phyloP scores from a whole-genome alignment of 2,329 filamentous ascomycete genomes.

The Chaetoscypha palmicola region DNA sequence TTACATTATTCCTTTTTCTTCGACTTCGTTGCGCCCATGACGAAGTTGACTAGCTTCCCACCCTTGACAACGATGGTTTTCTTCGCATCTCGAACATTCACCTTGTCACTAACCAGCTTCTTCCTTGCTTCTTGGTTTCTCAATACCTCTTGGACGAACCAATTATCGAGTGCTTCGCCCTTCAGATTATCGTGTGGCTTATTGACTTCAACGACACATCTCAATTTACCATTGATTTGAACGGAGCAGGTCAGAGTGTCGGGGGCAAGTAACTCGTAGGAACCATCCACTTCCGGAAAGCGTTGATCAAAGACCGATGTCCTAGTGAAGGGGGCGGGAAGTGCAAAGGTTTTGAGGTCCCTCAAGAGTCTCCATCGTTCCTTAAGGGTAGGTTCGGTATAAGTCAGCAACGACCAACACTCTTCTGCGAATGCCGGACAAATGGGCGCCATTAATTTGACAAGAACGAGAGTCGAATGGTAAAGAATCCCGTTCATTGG shows the following conservation, averaged over 20 bases:
- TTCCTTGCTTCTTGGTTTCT: conserved; percentile 52
- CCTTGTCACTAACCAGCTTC: conserved; percentile 38
- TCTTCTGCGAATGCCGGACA: conserved; percentile 76
- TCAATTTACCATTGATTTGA: conserved; percentile 73
- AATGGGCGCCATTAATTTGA: conserved; percentile 72
- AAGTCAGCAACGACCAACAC: conserved; percentile 57
- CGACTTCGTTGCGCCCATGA: too few relatives aligned
- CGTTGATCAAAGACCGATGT: conserved; percentile 37
- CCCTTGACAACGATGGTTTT: conserved; percentile 59
- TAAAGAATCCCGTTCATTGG: background rate
- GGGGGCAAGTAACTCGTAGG: conserved; percentile 42
- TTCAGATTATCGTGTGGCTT: conserved; percentile 38
- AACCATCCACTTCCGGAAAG: conserved; percentile 54
- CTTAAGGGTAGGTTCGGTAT: conserved; percentile 18
- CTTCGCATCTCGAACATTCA: conserved; percentile 46
- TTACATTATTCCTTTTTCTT: too few relatives aligned
- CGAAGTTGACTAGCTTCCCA: conserved; percentile 69
- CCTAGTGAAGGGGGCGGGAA: background rate
- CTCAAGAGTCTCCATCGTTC: background rate
- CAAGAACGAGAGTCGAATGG: conserved; percentile 47
- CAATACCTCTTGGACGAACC: conserved; percentile 55
- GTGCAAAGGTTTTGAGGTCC: background rate
- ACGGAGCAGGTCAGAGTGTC: conserved; percentile 55
- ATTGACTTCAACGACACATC: conserved; percentile 59
- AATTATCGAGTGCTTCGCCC: conserved; percentile 44